Conservation (phyloP, 2,329 filamentous ascomycete species). For the Botryotinia calthae region DNA sequence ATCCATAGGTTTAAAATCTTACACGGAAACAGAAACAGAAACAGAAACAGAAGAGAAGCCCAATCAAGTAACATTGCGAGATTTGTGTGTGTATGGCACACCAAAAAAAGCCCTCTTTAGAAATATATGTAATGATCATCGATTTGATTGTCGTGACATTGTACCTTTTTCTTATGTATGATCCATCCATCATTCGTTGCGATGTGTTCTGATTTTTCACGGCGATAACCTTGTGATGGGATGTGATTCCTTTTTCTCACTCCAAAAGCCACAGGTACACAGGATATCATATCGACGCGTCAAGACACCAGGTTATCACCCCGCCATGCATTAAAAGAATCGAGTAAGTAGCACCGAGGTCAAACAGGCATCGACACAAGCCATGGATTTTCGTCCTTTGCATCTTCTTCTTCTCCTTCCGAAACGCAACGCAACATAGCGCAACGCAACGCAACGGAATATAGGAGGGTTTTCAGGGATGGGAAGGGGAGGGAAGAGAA, state of each 20-base stretch:
- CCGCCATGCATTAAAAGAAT: neutral
- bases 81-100: no score
- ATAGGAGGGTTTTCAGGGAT: neutral
- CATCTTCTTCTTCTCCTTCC: neutral
- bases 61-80: neutral
- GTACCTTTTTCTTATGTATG: neutral
- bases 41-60: neutral
- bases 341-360: no score
- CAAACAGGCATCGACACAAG: neutral
- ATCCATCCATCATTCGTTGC: neutral
- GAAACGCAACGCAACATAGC: neutral
- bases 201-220: neutral
- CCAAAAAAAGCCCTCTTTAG: neutral
- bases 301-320: neutral
- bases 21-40: no score
- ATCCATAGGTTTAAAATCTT: neutral
- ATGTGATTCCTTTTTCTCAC: neutral
- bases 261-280: neutral
- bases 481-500: neutral
- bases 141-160: neutral
- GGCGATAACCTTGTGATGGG: no score
- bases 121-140: neutral
- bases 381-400: neutral
- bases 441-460: neutral
- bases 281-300: neutral